phyloP scores from a whole-genome alignment of 257 asterid genomes.

The Dorcoceras hygrometricum region DNA sequence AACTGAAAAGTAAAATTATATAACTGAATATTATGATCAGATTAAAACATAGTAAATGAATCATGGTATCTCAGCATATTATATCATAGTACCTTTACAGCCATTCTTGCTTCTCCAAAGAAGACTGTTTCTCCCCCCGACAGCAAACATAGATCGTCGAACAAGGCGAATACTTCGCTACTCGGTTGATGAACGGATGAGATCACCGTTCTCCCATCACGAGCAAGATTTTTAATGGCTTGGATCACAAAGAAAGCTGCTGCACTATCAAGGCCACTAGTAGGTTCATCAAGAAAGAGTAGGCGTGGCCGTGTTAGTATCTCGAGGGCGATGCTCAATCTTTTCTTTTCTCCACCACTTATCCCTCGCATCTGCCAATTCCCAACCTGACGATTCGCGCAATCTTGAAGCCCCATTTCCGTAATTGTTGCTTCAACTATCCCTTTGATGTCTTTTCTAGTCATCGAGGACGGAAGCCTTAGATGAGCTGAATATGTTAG shows the following conservation, averaged over 20 bases:
- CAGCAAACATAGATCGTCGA: conserved; percentile 79
- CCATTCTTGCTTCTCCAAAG: conserved; percentile 83
- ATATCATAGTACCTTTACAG: conserved; percentile 48
- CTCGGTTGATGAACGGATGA: conserved; percentile 97
- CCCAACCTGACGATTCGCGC: conserved; percentile 72
- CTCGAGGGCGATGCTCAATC: conserved; percentile 89
- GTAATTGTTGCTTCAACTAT: conserved; percentile 66
- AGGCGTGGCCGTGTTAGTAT: conserved; percentile 77
- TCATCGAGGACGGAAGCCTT: conserved; percentile 69
- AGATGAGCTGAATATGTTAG: conserved; percentile 75
- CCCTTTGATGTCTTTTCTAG: conserved; percentile 44
- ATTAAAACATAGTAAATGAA: neutral
- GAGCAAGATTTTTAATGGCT: conserved; percentile 75
- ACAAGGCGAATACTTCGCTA: conserved; percentile 84
- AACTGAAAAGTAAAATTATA: conserved; percentile 44
- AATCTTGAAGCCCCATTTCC: conserved; percentile 90
- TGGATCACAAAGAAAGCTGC: conserved; percentile 87
- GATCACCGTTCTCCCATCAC: conserved; percentile 91
- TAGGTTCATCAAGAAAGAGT: conserved; percentile 90
- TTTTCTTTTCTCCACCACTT: conserved; percentile 92
- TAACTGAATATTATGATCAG: neutral
- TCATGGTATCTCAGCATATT: neutral
- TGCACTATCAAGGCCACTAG: conserved; percentile 95
- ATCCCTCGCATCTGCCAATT: conserved; percentile 90
- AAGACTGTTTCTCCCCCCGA: conserved; percentile 88